phyloP scores from a whole-genome alignment of 805 yeast genomes.

The Candida namnaoensis region DNA sequence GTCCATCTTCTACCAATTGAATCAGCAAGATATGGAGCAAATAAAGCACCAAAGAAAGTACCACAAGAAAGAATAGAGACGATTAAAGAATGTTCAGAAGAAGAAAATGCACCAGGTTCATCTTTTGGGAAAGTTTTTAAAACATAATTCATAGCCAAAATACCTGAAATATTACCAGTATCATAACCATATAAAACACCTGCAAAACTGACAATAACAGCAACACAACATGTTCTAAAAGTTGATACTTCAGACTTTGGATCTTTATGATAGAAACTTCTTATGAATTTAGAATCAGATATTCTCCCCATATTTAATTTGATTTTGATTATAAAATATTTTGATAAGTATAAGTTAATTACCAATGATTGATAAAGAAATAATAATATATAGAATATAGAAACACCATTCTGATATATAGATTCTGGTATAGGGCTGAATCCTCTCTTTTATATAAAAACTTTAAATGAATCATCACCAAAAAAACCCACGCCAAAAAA shows the following conservation, averaged over 20 bases:
- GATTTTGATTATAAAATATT: too few species aligned
- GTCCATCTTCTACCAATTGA: conserved; percentile 45
- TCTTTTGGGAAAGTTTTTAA: conserved; percentile 31
- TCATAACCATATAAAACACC: conserved; percentile 64
- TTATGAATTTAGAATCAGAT: conserved; percentile 1
- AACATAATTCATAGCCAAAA: conserved; percentile 55
- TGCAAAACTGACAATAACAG: conserved; percentile 58
- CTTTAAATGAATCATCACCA: too few species aligned
- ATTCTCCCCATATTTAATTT: too few species aligned
- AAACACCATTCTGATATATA: too few species aligned
- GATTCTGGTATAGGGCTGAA: too few species aligned
- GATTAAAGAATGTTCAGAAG: conserved; percentile 46
- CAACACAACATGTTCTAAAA: conserved; percentile 38
- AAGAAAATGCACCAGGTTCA: conserved; percentile 25
- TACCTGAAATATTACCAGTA: conserved; percentile 61
- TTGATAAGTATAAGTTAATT: too few species aligned
- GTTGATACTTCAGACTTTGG: conserved; percentile 42
- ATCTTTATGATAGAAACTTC: conserved; percentile 31
- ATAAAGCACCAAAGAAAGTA: conserved; percentile 59
- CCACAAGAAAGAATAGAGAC: conserved; percentile 73
- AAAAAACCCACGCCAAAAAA: too few species aligned
- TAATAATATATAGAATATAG: too few species aligned
- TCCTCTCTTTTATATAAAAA: too few species aligned
- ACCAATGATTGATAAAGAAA: too few species aligned
- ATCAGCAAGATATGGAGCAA: conserved; percentile 51